Evolutionary conservation across 192 early-diverging fungal genomes (phyloP), one percentile per base, ranked within the genome.

Genomic region (Backusella parvicylindrica): DNA sequence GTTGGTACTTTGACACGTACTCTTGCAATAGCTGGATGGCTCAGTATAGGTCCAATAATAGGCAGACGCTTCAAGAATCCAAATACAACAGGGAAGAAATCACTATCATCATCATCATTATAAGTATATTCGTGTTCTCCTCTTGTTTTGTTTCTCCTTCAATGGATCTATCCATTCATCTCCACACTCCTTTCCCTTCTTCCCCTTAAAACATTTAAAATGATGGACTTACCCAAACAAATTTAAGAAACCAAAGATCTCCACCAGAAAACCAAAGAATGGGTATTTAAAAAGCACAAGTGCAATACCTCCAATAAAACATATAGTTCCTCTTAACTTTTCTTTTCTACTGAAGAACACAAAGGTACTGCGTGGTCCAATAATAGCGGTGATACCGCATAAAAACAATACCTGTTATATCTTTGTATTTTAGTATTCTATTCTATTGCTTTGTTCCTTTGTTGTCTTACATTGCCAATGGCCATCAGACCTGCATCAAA

Each of bases 401-500:
- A 99, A 82, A 81, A 99, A 99, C 77, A 98, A 78, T 43, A 98
- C 90, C 93, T 96, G 74, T 16, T 28, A 36, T 30, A 32, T 64
- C 13, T 32, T 8, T 37, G 26, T 9, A 0, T 38, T 11, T 38
- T 35, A 35, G 18, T 40, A n/a, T 68, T 35, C 23, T 6, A n/a
- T 33, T 7, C 8, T 68, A 9, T 31, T 40, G 18, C 23, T 9
- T n/a, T 28, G 15, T 47, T 47, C 28, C 63, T n/a, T n/a, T n/a
- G n/a, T n/a, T n/a, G n/a, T n/a, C n/a, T 83, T 91, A 96, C 95
- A 83, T 99, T 98, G 75, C 97, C 97, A 71, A 99, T 97, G 21
- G 97, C 96, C 43, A 99, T 85, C 26, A 99, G 82, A 2, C 97
- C 97, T 1, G 91, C 91, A 74, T 99, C 97, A 84, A 99, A 98